phyloP scores from a whole-genome alignment of 768 basidiomycete genomes.

The Rickenella mellea region DNA sequence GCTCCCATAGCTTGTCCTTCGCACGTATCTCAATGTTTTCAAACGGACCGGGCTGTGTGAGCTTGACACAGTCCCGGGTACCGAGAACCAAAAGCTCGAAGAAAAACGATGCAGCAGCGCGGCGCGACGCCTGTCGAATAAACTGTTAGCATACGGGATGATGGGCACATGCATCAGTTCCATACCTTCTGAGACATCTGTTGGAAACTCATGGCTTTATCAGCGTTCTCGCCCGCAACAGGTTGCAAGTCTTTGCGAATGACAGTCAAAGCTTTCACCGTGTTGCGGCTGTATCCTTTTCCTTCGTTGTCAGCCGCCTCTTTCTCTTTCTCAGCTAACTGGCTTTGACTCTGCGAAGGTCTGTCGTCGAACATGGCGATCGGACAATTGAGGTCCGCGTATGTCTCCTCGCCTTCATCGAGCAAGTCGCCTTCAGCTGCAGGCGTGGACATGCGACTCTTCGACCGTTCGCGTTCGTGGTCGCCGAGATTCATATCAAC shows the following conservation, averaged over 20 bases:
- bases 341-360: conserved; percentile 38
- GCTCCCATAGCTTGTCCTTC: conserved; percentile 82
- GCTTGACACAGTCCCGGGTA: conserved; percentile 82
- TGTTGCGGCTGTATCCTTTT: conserved; percentile 83
- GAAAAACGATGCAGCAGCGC: conserved; percentile 94
- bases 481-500: conserved; percentile 26
- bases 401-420: conserved; percentile 55
- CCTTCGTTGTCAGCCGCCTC: conserved; percentile 40
- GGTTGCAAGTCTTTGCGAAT: conserved; percentile 66
- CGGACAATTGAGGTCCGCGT: conserved; percentile 63
- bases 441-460: conserved; percentile 51
- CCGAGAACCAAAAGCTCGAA: conserved; percentile 94
- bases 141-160: background rate
- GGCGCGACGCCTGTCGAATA: conserved; percentile 64
- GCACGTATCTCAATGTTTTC: conserved; percentile 78
- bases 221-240: conserved; percentile 32
- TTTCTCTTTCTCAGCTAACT: conserved; percentile 32
- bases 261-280: conserved; percentile 71
- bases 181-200: conserved; percentile 69
- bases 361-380: conserved; percentile 75
- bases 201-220: conserved; percentile 68
- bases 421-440: conserved; percentile 35
- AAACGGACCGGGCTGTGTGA: conserved; percentile 67
- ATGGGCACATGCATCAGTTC: background rate
- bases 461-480: conserved; percentile 26